Conservation (phyloP, 441 rosid species). For the Syzygium malaccense region DNA sequence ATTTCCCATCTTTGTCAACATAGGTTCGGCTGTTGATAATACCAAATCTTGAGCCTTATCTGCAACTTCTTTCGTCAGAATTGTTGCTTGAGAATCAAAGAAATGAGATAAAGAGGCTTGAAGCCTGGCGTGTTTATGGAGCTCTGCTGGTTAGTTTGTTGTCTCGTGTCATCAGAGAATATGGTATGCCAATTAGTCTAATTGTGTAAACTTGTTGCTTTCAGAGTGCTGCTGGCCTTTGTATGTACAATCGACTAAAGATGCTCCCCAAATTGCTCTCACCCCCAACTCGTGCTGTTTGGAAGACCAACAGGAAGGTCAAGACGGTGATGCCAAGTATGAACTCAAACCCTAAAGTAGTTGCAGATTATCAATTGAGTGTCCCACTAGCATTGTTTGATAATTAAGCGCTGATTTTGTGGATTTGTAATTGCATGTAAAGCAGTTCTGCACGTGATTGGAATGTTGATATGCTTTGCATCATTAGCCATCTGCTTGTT, state of each 20-base stretch:
- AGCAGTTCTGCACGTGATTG: neutral
- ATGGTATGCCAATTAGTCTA: neutral
- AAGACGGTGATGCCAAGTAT: neutral
- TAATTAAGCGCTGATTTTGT: neutral
- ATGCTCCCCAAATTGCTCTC: neutral
- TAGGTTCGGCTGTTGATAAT: neutral
- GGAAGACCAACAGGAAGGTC: neutral
- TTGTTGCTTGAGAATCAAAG: neutral
- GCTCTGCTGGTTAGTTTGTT: neutral
- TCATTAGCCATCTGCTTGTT: neutral
- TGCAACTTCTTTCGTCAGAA: neutral
- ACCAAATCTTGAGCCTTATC: neutral
- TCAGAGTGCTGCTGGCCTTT: neutral
- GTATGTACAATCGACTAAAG: constrained; percentile 1
- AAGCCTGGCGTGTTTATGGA: neutral
- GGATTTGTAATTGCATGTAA: neutral
- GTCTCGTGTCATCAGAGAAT: neutral
- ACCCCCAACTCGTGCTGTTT: neutral
- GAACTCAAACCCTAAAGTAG: neutral
- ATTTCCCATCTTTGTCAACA: neutral
- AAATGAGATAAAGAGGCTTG: neutral
- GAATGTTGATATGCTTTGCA: neutral
- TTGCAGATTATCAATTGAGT: neutral
- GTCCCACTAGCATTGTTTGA: neutral
- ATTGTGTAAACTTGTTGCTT: neutral